Evolutionary conservation across 2,329 filamentous ascomycete genomes (phyloP), one percentile per base, ranked within the genome.

Genomic region (Colletotrichum sidae): DNA sequence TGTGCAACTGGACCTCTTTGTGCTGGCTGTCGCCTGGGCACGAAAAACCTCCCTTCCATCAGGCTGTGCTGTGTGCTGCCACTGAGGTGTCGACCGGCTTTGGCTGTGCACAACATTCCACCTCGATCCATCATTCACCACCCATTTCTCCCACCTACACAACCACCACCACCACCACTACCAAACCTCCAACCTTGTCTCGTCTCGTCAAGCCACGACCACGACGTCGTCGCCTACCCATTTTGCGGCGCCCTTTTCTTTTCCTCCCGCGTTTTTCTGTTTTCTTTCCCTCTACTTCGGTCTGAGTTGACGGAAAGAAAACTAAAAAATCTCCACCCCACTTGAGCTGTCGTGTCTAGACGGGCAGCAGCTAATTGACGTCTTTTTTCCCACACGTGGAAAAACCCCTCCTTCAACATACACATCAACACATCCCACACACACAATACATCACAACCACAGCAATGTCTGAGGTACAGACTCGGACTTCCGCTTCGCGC

Each of bases 381-480:
- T 62, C 60, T 46, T 44, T 50, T 59, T 64, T 60, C 44, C 55
- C 60, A 66, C 58, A 58, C 65, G 60, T 53, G 67, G 67, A 66
- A 69, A 68, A 34, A 46, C 45, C 52, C 45, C 17, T 59, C 51
- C 35, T 58, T 46, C 63, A 45, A 56, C 60, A 56, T 62, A 50
- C 62, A 6, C 54, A 64, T 37, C 51, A 65, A 34, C 57, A 46
- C 15, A 25, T 25, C 25, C 63, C 51, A 25, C 62, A 50, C 63
- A 45, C 56, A 65, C 61, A 65, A 50, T 57, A 6, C 54, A 64
- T 37, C 51, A 65, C 39, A 61, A 46, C 15, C 65, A 46, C 71
- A 72, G 69, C 71, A 57, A 98, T 98, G 96, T 97, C 96, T 87
- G 95, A 98, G 88, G 88, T 92, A 84, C 91, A 94, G 86, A 88